Percentiles rank a stretch among this genome's conserved stretches.
Evolutionary conservation across 148 eudicot species (phyloP).

Genomic region (Drosera capensis): DNA sequence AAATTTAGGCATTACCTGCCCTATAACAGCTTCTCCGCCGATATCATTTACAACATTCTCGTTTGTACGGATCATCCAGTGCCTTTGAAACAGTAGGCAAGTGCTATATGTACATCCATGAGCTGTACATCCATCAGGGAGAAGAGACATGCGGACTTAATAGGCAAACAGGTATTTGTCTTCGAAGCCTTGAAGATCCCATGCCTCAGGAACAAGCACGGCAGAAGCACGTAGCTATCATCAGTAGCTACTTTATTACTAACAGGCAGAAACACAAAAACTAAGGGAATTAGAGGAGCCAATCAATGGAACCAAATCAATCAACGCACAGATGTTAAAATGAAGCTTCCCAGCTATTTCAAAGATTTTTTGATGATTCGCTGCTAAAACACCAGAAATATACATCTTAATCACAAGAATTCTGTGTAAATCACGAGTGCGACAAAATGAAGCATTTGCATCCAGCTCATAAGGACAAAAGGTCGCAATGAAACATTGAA

Average conservation of each 20-base stretch:
- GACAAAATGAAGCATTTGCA: no score
- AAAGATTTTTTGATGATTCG: no score
- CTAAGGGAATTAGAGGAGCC: no score
- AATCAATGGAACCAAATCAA: no score
- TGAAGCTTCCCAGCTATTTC: no score
- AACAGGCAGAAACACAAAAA: no score
- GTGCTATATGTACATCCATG: conserved; percentile 37
- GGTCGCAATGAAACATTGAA: no score
- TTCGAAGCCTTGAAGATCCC: conserved; percentile 16
- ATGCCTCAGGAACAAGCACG: conserved; percentile 61
- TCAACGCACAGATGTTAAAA: no score
- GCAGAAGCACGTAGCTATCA: conserved; percentile 86
- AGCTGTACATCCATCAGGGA: conserved; percentile 57
- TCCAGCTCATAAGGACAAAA: no score
- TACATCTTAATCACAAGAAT: no score
- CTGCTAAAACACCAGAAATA: no score
- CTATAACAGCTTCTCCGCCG: conserved; percentile 71
- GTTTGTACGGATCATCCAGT: conserved; percentile 51
- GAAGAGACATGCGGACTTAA: conserved; percentile 74
- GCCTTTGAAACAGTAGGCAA: conserved; percentile 81
- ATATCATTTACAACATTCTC: conserved; percentile 32
- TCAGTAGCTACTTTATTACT: background rate
- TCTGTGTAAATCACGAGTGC: no score
- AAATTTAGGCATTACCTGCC: conserved; percentile 33
- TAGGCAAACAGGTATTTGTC: conserved; percentile 41